These are phyloP conservation scores for Parachaetomium inaequale DNA, from an alignment of 495 filamentous ascomycete species.

Conservation along the genomic window DNA sequence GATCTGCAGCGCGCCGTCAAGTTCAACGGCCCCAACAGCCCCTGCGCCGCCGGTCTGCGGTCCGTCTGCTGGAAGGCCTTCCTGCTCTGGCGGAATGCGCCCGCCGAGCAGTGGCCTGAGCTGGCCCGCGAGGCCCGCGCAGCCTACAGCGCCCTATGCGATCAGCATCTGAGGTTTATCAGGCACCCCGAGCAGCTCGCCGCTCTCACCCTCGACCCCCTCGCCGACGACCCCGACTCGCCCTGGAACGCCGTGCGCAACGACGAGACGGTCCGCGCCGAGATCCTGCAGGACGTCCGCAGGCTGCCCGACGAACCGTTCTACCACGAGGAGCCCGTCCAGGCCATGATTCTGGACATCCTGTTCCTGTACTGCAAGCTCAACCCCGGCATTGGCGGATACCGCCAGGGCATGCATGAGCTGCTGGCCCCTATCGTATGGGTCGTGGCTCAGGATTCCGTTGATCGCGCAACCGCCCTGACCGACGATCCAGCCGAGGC, in stretches of 20 bases:
- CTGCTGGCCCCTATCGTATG: slow-evolving; percentile 86
- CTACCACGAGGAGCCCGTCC: slow-evolving; percentile 76
- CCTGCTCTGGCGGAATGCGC: slow-evolving; percentile 69
- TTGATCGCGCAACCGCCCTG: slow-evolving; percentile 38
- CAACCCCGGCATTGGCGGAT: slow-evolving; percentile 75
- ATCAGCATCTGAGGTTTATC: slow-evolving; percentile 73
- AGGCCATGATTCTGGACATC: slow-evolving; percentile 79
- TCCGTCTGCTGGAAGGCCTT: slow-evolving; percentile 96
- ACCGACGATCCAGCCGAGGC: slow-evolving; percentile 35
- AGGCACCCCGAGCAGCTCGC: slow-evolving; percentile 75
- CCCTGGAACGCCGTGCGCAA: slow-evolving; percentile 81
- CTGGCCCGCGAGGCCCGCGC: slow-evolving; percentile 64
- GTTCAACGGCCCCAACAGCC: slow-evolving; percentile 50
- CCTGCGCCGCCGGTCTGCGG: slow-evolving; percentile 69
- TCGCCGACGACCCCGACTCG: slow-evolving; percentile 82
- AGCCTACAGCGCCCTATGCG: slow-evolving; percentile 66
- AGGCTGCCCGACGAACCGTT: slow-evolving; percentile 88
- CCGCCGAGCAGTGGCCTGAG: slow-evolving; percentile 63
- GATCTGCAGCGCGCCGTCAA: slow-evolving; percentile 66
- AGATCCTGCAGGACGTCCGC: slow-evolving; percentile 95
- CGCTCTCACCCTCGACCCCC: slow-evolving; percentile 68
- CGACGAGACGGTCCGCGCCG: slow-evolving; percentile 77
- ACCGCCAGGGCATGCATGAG: slow-evolving; percentile 98
- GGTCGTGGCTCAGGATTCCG: slow-evolving; percentile 78
- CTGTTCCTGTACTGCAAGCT: slow-evolving; percentile 94